Conservation (phyloP, 2,329 filamentous ascomycete genomes). For the Verruconis gallopava region DNA sequence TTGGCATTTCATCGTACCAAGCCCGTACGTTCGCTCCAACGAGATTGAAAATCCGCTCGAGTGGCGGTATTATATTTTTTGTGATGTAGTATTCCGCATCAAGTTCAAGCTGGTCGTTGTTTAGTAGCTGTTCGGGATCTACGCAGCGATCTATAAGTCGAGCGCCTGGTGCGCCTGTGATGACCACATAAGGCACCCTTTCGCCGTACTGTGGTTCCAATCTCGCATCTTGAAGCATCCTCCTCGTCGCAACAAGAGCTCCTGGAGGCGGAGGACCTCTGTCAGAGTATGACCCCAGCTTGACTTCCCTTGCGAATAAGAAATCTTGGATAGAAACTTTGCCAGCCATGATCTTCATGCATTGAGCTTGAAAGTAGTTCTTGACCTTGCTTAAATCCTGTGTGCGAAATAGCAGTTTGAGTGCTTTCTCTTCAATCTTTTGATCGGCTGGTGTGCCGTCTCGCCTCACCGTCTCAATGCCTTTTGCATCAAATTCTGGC, state of each 20-base stretch:
- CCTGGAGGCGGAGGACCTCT: constrained; percentile 71
- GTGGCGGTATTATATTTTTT: constrained; percentile 87
- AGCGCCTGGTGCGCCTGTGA: constrained; percentile 76
- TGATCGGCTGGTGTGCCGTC: constrained; percentile 93
- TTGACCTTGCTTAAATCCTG: constrained; percentile 83
- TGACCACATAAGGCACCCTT: constrained; percentile 85
- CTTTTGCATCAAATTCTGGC: constrained; percentile 93
- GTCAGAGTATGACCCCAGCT: constrained; percentile 75
- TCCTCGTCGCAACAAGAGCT: constrained; percentile 72
- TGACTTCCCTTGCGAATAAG: constrained; percentile 87
- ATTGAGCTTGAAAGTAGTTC: constrained; percentile 77
- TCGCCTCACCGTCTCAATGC: constrained; percentile 90
- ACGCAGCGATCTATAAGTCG: constrained; percentile 82
- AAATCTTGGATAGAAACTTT: constrained; percentile 88
- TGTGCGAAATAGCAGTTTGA: constrained; percentile 82
- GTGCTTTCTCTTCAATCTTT: constrained; percentile 85
- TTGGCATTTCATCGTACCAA: constrained; percentile 97
- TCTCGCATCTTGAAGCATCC: constrained; percentile 75
- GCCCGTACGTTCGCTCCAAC: constrained; percentile 79
- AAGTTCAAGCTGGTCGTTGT: constrained; percentile 63
- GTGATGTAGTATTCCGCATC: constrained; percentile 95
- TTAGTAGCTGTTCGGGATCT: constrained; percentile 67
- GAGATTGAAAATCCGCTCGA: constrained; percentile 93
- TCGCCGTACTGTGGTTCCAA: constrained; percentile 91
- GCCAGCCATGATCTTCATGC: constrained; percentile 82